Evolutionary conservation across 2,329 filamentous ascomycete genomes (phyloP), one percentile per base, ranked within the genome.

Genomic region (Trichophyton schoenleinii): DNA sequence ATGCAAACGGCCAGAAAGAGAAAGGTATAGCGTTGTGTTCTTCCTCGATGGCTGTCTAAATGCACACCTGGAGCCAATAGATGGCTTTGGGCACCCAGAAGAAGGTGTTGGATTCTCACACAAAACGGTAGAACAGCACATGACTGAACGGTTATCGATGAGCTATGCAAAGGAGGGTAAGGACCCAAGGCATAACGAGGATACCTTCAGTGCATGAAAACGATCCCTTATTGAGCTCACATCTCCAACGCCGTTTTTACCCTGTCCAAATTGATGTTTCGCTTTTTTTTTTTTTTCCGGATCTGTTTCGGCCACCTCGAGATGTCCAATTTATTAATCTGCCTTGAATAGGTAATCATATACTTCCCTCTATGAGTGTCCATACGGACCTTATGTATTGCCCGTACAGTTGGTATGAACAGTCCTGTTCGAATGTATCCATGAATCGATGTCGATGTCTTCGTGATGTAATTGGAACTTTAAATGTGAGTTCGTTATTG

Each of bases 21-120:
- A 58, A 22, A 58, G 55, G n/a, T 58, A 58, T 44, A 58, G 55
- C 36, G 18, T 58, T 25, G 55, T 58, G 44, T 58, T 58, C 41
- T 58, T 58, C 41, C 55, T 58, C 25, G 55, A 58, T 28, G 55
- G 55, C 13, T 58, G 55, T 44, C 18, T 58, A 20, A 38, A 58
- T 11, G 55, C 55, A 34, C 6, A 20, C 15, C 36, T 58, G 3
- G 15, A 15, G 55, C 55, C 55, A 11, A n/a, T 58, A 36, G 41
- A 58, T 20, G 34, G 18, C 5, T 58, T 58, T 28, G 55, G 41
- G 6, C 55, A 9, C 25, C n/a, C 22, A 15, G 55, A 34, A 11
- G 55, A 22, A 25, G 36, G 3, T 1, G 6, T 18, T 25, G 11
- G 18, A 15, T 20, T 3, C 22, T 18, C 41, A n/a, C 22, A 44